Evolutionary conservation across 2,329 filamentous ascomycete genomes (phyloP), one percentile per base, ranked within the genome.

Genomic region (Arthroderma sp.): DNA sequence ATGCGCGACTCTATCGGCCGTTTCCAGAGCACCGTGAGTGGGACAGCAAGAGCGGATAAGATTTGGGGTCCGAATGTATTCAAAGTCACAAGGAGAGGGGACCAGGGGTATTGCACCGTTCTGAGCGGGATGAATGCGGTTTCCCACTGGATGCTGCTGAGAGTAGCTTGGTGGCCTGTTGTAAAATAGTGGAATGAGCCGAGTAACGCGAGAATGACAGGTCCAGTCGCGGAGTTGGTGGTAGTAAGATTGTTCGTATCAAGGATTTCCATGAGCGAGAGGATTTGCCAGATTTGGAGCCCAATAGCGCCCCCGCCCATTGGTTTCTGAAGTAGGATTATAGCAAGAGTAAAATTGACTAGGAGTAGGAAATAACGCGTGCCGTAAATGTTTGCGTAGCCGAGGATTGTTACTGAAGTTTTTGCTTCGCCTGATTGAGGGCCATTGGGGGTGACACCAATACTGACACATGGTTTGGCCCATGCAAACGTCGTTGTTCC

Each of bases 141-240:
- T 73, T 98, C 93, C 93, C 93, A 98, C 68, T 98, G 93, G 67
- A 98, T 91, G 63, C 84, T 88, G 63, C 85, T 81, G 23, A 95
- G 80, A 0, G 84, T 86, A 11, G 91, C 91, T 73, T 97, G 91
- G 71, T 98, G 93, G 60, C 93, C 93, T 0, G 93, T 98, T 69
- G 95, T 96, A 82, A 98, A 98, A 77, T 85, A 98, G 76, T 96
- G 85, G 72, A 91, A 95, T 66, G 87, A 89, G 59, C 91, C 93
- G 0, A 98, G 81, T n/a, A 97, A 74, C 9, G 84, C 91, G 25
- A 97, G 81, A 61, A 94, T 79, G 39, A 93, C 76, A 19, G 93
- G 91, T 0, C 90, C 91, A 64, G 97, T 86, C 5, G 89, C 79
- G 0, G 71, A 73, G 61, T 73, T 74, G 47, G 83, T 84, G 53